Evolutionary conservation across 495 filamentous ascomycete species (phyloP), one percentile per base, ranked within the genome.

Genomic region (Acidomyces sp.): DNA sequence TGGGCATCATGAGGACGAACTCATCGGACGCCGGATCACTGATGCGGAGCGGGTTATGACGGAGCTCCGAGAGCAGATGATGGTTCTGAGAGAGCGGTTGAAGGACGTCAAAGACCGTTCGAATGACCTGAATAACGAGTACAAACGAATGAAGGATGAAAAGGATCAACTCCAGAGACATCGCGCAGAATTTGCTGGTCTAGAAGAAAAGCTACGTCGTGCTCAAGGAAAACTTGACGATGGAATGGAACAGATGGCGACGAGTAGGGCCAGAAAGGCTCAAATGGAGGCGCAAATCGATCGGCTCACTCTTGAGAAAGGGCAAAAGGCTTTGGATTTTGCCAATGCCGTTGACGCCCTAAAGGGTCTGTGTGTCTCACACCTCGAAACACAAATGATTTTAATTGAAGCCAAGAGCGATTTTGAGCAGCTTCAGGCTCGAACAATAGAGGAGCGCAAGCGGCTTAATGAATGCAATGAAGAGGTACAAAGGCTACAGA

Each of bases 361-460:
- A 17, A 72, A 72, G 10, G 54, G 59, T 21, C 57, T 68, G 7
- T 73, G 82, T 39, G 68, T 78, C 28, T 68, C 72, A 22, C 64
- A 85, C 9, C 55, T 85, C 11, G 75, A 83, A 51, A 67, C 69
- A 2, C 69, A 82, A 41, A 57, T 94, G 30, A 65, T 71, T 33
- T 62, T 76, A 5, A 65, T 87, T 22, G 92, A 97, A 62, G 87
- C 85, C 0, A 56, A 63, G 6, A 94, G 86, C 0, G 90, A 95
- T 47, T 56, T 80, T 4, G 70, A 75, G 37, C 64, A 62, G 10
- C 62, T 93, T 5, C 69, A 69, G 49, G 60, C 60, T 12, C 78
- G 74, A 24, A 83, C 85, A 48, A 36, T 49, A 2, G 67, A 76
- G 12, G 72, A 82, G 32, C 63, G 59, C 24, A 55, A 65, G 37